These are phyloP conservation scores for Diaporthe vaccinii DNA, from an alignment of 2,329 filamentous ascomycete species.

Conservation along the genomic window DNA sequence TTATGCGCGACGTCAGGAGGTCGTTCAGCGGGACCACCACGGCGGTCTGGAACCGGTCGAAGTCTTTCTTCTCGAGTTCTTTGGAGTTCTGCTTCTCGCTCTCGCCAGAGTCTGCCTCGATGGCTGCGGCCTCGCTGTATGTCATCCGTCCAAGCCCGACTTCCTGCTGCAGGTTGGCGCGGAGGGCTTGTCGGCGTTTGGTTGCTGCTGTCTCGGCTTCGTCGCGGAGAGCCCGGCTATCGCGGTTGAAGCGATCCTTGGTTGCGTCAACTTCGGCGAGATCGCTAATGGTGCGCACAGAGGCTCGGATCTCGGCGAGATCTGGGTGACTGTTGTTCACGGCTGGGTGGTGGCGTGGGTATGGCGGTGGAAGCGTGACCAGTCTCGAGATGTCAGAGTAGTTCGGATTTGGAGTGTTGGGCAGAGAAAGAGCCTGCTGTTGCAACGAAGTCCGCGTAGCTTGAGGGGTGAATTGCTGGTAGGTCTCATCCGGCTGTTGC, in stretches of 20 bases:
- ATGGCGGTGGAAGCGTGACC: slow-evolving; percentile 92
- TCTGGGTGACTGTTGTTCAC: slow-evolving; percentile 97
- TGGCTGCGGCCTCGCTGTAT: slow-evolving; percentile 85
- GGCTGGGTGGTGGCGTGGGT: slow-evolving; percentile 93
- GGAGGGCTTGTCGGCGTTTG: slow-evolving; percentile 73
- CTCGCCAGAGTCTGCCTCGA: slow-evolving; percentile 80
- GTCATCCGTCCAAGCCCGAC: slow-evolving; percentile 83
- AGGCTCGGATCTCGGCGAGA: slow-evolving; percentile 80
- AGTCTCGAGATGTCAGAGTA: slow-evolving; percentile 90
- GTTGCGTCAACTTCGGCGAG: slow-evolving; percentile 78
- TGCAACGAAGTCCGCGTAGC: slow-evolving; percentile 57
- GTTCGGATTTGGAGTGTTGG: slow-evolving; percentile 61
- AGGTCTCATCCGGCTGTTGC: slow-evolving; percentile 51
- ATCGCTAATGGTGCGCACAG: slow-evolving; percentile 81
- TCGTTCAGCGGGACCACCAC: slow-evolving; percentile 89
- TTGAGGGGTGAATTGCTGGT: slow-evolving; percentile 61
- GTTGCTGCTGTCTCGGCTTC: slow-evolving; percentile 64
- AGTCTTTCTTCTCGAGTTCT: slow-evolving; percentile 81
- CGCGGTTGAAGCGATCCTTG: slow-evolving; percentile 72
- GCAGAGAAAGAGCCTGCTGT: slow-evolving; percentile 57
- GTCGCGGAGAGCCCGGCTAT: slow-evolving; percentile 70
- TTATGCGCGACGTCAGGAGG: slow-evolving; percentile 81
- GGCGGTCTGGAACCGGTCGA: slow-evolving; percentile 85
- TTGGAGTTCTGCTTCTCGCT: slow-evolving; percentile 80
- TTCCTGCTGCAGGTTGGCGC: slow-evolving; percentile 81